These are phyloP conservation scores for Mallotus nudiflorus DNA, from an alignment of 345 rosid genomes.

Conservation along the genomic window DNA sequence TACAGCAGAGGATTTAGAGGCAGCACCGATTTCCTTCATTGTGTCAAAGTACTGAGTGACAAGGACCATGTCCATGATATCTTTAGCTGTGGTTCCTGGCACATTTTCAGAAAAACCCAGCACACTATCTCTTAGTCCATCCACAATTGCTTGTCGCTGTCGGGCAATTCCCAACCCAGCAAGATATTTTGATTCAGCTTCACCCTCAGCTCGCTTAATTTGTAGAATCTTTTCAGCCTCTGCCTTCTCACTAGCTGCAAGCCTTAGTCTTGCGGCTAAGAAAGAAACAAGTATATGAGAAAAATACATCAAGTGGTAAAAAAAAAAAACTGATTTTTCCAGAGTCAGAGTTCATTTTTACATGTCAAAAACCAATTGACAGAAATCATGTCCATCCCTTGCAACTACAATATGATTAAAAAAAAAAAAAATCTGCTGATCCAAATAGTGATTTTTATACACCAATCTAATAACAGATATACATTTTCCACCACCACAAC, in stretches of 20 bases:
- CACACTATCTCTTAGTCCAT: constrained; percentile 30
- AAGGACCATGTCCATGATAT: constrained; percentile 30
- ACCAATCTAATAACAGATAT: no score
- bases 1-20: constrained; percentile 17
- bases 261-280: constrained; percentile 24
- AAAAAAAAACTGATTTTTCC: no score
- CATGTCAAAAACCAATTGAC: no score
- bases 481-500: background rate
- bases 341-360: no score
- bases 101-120: constrained; percentile 26
- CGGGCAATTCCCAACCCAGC: constrained; percentile 26
- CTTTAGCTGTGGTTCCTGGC: constrained; percentile 25
- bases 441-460: background rate
- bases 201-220: constrained; percentile 26
- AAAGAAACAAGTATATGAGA: no score
- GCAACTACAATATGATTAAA: no score
- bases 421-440: no score
- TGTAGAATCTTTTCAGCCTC: constrained; percentile 25
- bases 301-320: no score
- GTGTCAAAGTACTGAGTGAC: constrained; percentile 29
- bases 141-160: constrained; percentile 28
- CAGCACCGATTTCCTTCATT: constrained; percentile 26
- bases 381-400: no score
- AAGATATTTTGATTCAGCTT: constrained; percentile 23
- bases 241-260: constrained; percentile 27